A percentile compares a stretch with the other conserved stretches of the same genome.
phyloP scores from a whole-genome alignment of 495 filamentous ascomycete species.

The Lasiosphaeria ovina region DNA sequence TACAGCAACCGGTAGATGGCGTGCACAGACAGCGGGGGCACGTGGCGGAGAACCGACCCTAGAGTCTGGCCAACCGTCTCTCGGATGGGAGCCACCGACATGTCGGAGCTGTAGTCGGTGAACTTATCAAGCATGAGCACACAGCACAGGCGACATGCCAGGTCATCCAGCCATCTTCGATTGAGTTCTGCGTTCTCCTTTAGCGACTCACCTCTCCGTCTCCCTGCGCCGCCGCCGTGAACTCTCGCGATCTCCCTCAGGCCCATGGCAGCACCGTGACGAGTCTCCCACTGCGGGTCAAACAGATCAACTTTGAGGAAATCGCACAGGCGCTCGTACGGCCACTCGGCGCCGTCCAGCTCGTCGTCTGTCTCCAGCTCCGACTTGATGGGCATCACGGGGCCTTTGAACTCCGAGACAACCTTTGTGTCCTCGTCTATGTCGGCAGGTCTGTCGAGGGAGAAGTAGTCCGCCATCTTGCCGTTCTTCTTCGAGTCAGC shows the following conservation, averaged over 20 bases:
- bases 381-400: conserved; percentile 58
- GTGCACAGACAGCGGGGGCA: conserved; percentile 71
- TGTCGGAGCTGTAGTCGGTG: conserved; percentile 96
- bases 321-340: conserved; percentile 89
- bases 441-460: conserved; percentile 66
- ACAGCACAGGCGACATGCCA: conserved; percentile 87
- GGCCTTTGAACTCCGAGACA: conserved; percentile 93
- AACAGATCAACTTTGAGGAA: conserved; percentile 90
- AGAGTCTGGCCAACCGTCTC: conserved; percentile 97
- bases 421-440: conserved; percentile 87
- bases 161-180: conserved; percentile 82
- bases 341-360: conserved; percentile 85
- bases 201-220: conserved; percentile 65
- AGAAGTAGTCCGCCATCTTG: conserved; percentile 86
- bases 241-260: conserved; percentile 88
- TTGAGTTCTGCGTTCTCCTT: conserved; percentile 77
- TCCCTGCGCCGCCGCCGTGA: conserved; percentile 88
- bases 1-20: conserved; percentile 77
- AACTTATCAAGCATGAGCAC: conserved; percentile 97
- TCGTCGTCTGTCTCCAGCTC: conserved; percentile 66
- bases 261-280: conserved; percentile 97
- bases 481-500: conserved; percentile 61
- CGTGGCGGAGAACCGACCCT: conserved; percentile 79
- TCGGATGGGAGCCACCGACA: conserved; percentile 90
- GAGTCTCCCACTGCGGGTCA: conserved; percentile 90